phyloP scores from a whole-genome alignment of 108 stramenopile species.

The Chaetoceros muelleri region DNA sequence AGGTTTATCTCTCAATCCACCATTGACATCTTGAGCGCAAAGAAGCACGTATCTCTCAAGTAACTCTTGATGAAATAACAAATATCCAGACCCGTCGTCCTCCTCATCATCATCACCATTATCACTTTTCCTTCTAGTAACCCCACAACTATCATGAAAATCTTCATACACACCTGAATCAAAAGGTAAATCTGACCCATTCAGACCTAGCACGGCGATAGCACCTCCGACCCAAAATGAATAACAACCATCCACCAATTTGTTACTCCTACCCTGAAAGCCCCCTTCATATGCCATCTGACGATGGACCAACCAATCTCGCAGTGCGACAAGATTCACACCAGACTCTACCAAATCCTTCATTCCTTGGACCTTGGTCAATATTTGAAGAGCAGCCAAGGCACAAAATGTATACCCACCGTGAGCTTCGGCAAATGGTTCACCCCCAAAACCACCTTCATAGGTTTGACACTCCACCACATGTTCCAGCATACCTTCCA shows the following conservation, averaged over 20 bases:
- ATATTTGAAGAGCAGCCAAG: conserved; percentile 63
- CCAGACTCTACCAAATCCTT: conserved; percentile 13
- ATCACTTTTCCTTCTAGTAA: not conserved
- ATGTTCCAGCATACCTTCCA: conserved; percentile 29
- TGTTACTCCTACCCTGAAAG: conserved; percentile 94
- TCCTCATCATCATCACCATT: conserved; percentile 3
- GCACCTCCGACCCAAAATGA: conserved; percentile 98
- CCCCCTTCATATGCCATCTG: conserved; percentile 93
- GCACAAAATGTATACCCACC: conserved; percentile 99
- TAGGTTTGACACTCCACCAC: conserved; percentile 87
- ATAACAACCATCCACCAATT: conserved; percentile 99
- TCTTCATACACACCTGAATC: not conserved
- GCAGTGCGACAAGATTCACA: conserved; percentile 50
- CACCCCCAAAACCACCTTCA: conserved; percentile 97
- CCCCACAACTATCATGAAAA: not conserved
- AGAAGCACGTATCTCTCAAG: conserved; percentile 93
- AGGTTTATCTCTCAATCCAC: conserved; percentile 92
- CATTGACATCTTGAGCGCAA: conserved; percentile 93
- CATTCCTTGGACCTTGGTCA: conserved; percentile 9
- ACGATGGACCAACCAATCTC: conserved; percentile 71
- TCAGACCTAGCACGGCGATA: conserved; percentile 51
- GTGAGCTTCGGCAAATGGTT: conserved; percentile 91
- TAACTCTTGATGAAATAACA: conserved; percentile 53
- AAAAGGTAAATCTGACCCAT: not conserved
- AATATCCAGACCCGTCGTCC: conserved; percentile 5